Percentiles rank a stretch among this genome's conserved stretches.
Conservation (phyloP, 768 basidiomycete species). For the Termitomyces bulborhizus region DNA sequence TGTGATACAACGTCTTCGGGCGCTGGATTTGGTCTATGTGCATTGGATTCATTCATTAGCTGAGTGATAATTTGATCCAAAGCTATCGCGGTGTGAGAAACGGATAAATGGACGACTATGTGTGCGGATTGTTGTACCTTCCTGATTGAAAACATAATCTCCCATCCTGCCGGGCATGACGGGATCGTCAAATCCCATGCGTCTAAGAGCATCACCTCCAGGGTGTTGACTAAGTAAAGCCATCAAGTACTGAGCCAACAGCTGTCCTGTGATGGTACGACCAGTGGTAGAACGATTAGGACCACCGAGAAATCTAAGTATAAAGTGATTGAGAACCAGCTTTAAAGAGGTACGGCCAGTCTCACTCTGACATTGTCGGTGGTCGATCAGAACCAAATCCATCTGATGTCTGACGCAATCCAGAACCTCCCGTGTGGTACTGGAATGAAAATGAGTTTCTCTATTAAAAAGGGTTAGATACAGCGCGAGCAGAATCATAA, state of each 20-base stretch:
- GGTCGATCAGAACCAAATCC: constrained; percentile 17
- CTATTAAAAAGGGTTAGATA: not conserved
- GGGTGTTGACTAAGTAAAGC: constrained; percentile 49
- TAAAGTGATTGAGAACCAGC: constrained; percentile 2
- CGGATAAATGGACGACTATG: not conserved
- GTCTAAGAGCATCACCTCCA: constrained; percentile 37
- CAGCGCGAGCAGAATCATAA: not conserved
- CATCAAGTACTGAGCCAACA: constrained; percentile 73
- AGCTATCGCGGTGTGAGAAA: constrained; percentile 34
- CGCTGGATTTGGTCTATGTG: constrained; percentile 13
- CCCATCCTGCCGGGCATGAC: constrained; percentile 60
- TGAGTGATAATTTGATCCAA: constrained; percentile 83
- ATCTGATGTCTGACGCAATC: constrained; percentile 5
- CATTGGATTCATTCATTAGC: constrained; percentile 76
- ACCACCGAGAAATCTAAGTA: constrained; percentile 24
- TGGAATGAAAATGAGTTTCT: constrained; percentile 13
- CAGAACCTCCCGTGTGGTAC: constrained; percentile 9
- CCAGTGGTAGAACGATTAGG: constrained; percentile 22
- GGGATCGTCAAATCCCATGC: constrained; percentile 23
- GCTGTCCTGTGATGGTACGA: constrained; percentile 44
- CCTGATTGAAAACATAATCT: constrained; percentile 90
- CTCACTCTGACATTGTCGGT: constrained; percentile 53
- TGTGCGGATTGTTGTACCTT: constrained; percentile 40
- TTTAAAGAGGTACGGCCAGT: not conserved
- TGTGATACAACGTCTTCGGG: not conserved